phyloP scores from a whole-genome alignment of 768 basidiomycete genomes.

The Termitomyces sp. region DNA sequence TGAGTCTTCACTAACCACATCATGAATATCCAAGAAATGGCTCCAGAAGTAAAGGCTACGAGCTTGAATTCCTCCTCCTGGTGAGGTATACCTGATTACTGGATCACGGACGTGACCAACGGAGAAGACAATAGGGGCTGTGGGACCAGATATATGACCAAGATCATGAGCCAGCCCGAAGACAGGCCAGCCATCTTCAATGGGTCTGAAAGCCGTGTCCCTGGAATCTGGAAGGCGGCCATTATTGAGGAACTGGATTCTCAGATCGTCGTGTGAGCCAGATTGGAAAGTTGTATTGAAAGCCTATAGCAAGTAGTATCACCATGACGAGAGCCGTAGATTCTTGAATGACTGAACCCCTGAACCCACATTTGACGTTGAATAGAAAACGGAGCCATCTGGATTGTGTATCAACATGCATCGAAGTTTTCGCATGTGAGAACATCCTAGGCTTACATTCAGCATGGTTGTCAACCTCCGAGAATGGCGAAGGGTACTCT shows the following conservation, averaged over 20 bases:
- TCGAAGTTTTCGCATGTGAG: neutral
- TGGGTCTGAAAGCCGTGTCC: constrained; percentile 56
- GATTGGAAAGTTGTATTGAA: constrained; percentile 51
- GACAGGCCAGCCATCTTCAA: constrained; percentile 58
- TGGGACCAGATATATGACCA: constrained; percentile 37
- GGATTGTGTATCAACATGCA: constrained; percentile 12
- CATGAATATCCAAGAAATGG: constrained; percentile 31
- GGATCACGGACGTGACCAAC: constrained; percentile 52
- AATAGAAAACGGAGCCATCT: constrained; percentile 70
- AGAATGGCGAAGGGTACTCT: constrained; percentile 8
- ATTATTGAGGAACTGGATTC: constrained; percentile 56
- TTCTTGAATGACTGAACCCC: constrained; percentile 13
- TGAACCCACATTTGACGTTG: constrained; percentile 43
- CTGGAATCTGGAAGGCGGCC: constrained; percentile 47
- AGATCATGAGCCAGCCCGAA: constrained; percentile 61
- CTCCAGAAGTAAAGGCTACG: constrained; percentile 46
- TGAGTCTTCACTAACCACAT: constrained; percentile 25
- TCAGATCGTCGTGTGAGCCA: constrained; percentile 50
- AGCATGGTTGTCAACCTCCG: constrained; percentile 44
- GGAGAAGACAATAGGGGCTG: constrained; percentile 38
- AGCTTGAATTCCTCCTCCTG: constrained; percentile 40
- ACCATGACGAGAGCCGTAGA: neutral
- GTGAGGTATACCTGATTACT: constrained; percentile 40
- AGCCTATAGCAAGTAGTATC: constrained; percentile 27
- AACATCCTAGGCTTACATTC: constrained; percentile 34